A percentile compares a stretch with the other conserved stretches of the same genome.
Conservation (phyloP, 306 rosid genomes). For the Erythrophleum fordii region DNA sequence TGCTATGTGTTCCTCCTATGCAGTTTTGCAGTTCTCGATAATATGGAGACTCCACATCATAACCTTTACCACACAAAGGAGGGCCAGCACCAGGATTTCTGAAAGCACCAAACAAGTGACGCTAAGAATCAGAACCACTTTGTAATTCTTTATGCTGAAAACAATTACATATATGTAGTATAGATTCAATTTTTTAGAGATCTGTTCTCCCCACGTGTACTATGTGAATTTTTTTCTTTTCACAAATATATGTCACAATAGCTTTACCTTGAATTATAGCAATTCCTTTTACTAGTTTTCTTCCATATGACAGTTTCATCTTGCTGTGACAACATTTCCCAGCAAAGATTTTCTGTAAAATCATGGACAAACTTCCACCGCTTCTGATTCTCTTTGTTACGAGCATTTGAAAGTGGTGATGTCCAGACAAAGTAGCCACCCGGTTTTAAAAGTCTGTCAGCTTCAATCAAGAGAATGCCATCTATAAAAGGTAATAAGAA, state of each 20-base stretch:
- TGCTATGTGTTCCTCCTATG: constrained; percentile 85
- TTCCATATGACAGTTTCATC: constrained; percentile 97
- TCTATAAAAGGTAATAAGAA: constrained; percentile 53
- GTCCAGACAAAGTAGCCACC: constrained; percentile 99
- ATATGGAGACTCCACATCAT: constrained; percentile 81
- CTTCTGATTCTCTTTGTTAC: constrained; percentile 82
- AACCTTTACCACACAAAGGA: constrained; percentile 77
- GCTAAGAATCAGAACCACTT: constrained; percentile 36
- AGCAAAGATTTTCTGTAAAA: constrained; percentile 77
- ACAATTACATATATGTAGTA: constrained; percentile 13
- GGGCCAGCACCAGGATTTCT: constrained; percentile 74
- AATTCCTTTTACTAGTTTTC: constrained; percentile 83
- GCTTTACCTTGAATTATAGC: constrained; percentile 79
- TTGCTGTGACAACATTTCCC: constrained; percentile 94
- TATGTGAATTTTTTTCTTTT: constrained; percentile 21
- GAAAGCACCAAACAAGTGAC: constrained; percentile 39
- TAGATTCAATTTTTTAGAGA: constrained; percentile 29
- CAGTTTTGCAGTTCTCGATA: constrained; percentile 82
- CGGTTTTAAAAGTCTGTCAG: constrained; percentile 89
- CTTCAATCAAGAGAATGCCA: constrained; percentile 90
- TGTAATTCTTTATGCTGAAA: constrained; percentile 19
- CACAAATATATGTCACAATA: constrained; percentile 12
- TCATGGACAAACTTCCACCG: constrained; percentile 72
- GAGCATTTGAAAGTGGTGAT: constrained; percentile 73
- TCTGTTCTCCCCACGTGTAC: not conserved